Percentiles rank a stretch among this genome's conserved stretches.
Conservation (phyloP, 2,329 filamentous ascomycete genomes). For the Salinomyces thailandicus region DNA sequence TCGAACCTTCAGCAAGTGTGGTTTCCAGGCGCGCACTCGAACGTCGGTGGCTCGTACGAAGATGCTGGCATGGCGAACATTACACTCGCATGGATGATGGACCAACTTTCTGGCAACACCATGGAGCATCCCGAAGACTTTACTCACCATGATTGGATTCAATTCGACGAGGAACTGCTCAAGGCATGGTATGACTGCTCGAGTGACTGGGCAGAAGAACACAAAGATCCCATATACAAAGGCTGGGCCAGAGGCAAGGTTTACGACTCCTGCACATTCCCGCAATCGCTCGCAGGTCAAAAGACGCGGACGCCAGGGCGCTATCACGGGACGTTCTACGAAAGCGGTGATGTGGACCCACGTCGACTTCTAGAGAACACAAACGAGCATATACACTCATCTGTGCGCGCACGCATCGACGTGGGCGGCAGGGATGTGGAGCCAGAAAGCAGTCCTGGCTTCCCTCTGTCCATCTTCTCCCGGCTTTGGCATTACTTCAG, state of each 20-base stretch:
- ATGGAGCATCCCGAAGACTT: slow-evolving; percentile 14
- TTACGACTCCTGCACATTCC: slow-evolving; percentile 27
- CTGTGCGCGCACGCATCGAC: slow-evolving; percentile 25
- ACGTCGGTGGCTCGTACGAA: slow-evolving; percentile 39
- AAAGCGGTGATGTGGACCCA: slow-evolving; percentile 15
- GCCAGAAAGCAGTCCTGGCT: slow-evolving; percentile 12
- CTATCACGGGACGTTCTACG: slow-evolving; percentile 22
- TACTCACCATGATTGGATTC: slow-evolving; percentile 24
- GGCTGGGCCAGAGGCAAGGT: slow-evolving; percentile 26
- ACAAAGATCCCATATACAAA: slow-evolving; percentile 11
- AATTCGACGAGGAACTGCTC: slow-evolving; percentile 27
- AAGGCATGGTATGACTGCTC: slow-evolving; percentile 19
- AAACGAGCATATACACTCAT: slow-evolving; percentile 27
- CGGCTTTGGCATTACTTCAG: slow-evolving; percentile 8
- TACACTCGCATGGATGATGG: slow-evolving; percentile 35
- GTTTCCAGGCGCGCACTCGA: slow-evolving; percentile 46
- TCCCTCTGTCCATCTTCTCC: slow-evolving; percentile 13
- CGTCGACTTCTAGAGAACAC: slow-evolving; percentile 20
- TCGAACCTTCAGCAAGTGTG: slow-evolving; percentile 42
- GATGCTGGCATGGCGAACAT: slow-evolving; percentile 28
- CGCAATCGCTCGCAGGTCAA: slow-evolving; percentile 21
- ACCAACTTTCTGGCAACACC: slow-evolving; percentile 25
- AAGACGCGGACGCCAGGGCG: slow-evolving; percentile 21
- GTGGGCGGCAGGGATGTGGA: slow-evolving; percentile 22
- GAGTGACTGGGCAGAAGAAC: slow-evolving; percentile 14